These are phyloP conservation scores for Trichoderma erinaceum DNA, from an alignment of 495 filamentous ascomycete species.

Conservation along the genomic window DNA sequence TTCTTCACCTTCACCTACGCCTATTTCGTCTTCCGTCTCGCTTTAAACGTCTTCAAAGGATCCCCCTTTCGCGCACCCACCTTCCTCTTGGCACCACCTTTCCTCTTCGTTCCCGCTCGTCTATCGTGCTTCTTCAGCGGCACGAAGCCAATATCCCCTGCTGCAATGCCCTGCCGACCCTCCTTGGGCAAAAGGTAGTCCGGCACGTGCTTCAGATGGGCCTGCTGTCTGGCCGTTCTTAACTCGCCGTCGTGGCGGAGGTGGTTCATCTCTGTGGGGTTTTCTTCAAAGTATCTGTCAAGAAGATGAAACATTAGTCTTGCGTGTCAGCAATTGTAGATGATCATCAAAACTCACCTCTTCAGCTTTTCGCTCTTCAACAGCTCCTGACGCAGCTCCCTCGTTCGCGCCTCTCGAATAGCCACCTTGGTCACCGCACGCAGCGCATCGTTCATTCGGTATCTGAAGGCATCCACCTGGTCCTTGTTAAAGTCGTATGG, in stretches of 20 bases:
- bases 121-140: conserved; percentile 58
- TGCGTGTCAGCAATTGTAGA: too few species aligned
- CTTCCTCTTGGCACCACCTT: conserved; percentile 57
- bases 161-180: conserved; percentile 59
- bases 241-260: conserved; percentile 88
- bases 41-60: conserved; percentile 87
- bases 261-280: conserved; percentile 79
- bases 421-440: conserved; percentile 75
- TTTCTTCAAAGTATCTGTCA: conserved; percentile 83
- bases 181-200: conserved; percentile 86
- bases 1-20: too few species aligned
- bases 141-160: conserved; percentile 63
- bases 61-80: conserved; percentile 54
- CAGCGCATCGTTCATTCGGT: conserved; percentile 87
- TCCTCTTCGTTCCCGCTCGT: conserved; percentile 57
- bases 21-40: conserved; percentile 37
- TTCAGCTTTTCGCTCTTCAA: conserved; percentile 89
- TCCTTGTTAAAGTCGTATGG: conserved; percentile 93
- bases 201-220: conserved; percentile 91
- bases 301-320: not conserved
- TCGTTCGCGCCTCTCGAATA: conserved; percentile 79
- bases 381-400: conserved; percentile 82
- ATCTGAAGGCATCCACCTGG: conserved; percentile 86
- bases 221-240: conserved; percentile 68
- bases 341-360: conserved; percentile 33